Conservation (phyloP, 2,329 filamentous ascomycete species). For the Ophiostoma montium region DNA sequence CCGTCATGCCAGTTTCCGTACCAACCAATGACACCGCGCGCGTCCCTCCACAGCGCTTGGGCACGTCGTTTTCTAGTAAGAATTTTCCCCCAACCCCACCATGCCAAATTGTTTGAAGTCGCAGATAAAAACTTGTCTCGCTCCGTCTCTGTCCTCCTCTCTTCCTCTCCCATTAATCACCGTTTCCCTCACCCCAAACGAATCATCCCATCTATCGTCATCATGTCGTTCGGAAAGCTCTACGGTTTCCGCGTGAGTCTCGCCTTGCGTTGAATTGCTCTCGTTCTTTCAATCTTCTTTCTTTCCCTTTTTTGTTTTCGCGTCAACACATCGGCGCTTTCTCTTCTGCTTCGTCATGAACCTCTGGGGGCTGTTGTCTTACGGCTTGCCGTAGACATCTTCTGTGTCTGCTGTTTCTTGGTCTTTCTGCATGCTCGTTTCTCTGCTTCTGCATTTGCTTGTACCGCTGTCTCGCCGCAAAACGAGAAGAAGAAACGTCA, state of each 20-base stretch:
- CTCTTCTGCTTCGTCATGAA: neutral
- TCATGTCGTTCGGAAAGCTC: slow-evolving; percentile 95
- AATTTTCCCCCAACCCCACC: slow-evolving; percentile 10
- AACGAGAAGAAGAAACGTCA: slow-evolving; percentile 7
- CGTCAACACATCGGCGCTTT: neutral
- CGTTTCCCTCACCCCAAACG: slow-evolving; percentile 14
- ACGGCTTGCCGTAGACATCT: too few species aligned
- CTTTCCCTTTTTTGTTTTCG: neutral
- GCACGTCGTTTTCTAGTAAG: slow-evolving; percentile 1
- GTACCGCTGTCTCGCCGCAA: neutral
- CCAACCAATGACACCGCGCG: neutral
- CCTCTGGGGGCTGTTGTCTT: too few species aligned
- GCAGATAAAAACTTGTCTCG: slow-evolving; percentile 12
- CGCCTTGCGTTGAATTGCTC: slow-evolving; percentile 3
- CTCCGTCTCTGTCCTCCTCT: neutral
- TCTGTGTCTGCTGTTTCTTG: neutral
- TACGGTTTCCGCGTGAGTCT: slow-evolving; percentile 65
- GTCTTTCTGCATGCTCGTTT: slow-evolving; percentile 7
- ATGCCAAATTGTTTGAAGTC: slow-evolving; percentile 5
- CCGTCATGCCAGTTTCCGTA: neutral
- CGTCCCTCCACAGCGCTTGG: slow-evolving; percentile 3
- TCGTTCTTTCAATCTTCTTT: slow-evolving; percentile 4
- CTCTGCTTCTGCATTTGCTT: neutral
- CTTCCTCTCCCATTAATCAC: slow-evolving; percentile 7
- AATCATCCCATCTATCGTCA: slow-evolving; percentile 27